phyloP scores from a whole-genome alignment of 1,284 basidiomycete species.

The Anthracocystis setariae region DNA sequence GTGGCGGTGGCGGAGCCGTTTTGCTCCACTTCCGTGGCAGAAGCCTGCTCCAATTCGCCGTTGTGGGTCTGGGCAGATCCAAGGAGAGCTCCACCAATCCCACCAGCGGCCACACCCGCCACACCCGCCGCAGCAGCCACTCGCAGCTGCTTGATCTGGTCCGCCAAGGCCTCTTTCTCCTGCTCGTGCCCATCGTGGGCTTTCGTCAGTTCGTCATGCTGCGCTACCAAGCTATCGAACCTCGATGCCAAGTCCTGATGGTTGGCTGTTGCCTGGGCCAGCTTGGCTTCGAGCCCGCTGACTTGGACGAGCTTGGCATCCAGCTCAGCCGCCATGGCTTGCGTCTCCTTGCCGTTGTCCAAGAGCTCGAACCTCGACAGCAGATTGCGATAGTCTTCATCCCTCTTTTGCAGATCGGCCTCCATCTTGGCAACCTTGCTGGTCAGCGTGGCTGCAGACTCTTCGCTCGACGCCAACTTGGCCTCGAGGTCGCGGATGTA shows the following conservation, averaged over 20 bases:
- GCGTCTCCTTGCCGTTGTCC: slow-evolving; percentile 70
- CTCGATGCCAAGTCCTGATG: slow-evolving; percentile 26
- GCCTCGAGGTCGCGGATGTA: slow-evolving; percentile 92
- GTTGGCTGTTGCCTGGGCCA: slow-evolving; percentile 27
- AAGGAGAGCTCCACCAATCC: slow-evolving; percentile 16
- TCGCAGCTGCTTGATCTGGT: slow-evolving; percentile 40
- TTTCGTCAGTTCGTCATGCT: slow-evolving; percentile 25
- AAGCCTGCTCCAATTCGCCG: not conserved
- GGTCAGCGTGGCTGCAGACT: slow-evolving; percentile 76
- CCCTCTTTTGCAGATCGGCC: slow-evolving; percentile 77
- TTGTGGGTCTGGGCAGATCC: slow-evolving; percentile 10
- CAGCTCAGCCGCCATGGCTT: slow-evolving; percentile 74
- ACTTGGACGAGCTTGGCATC: slow-evolving; percentile 81
- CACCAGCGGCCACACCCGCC: slow-evolving; percentile 17
- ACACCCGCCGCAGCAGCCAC: slow-evolving; percentile 28
- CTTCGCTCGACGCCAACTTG: slow-evolving; percentile 81
- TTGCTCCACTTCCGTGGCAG: slow-evolving; percentile 70
- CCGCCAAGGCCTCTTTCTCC: slow-evolving; percentile 34
- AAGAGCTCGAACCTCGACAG: slow-evolving; percentile 77
- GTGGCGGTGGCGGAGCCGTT: slow-evolving; percentile 84
- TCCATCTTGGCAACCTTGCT: slow-evolving; percentile 82
- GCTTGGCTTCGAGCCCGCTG: slow-evolving; percentile 76
- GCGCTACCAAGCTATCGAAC: slow-evolving; percentile 24
- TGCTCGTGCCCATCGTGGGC: slow-evolving; percentile 22
- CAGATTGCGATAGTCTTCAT: slow-evolving; percentile 76